Conservation (phyloP, 2,329 filamentous ascomycete species). For the Daldinia sp. region DNA sequence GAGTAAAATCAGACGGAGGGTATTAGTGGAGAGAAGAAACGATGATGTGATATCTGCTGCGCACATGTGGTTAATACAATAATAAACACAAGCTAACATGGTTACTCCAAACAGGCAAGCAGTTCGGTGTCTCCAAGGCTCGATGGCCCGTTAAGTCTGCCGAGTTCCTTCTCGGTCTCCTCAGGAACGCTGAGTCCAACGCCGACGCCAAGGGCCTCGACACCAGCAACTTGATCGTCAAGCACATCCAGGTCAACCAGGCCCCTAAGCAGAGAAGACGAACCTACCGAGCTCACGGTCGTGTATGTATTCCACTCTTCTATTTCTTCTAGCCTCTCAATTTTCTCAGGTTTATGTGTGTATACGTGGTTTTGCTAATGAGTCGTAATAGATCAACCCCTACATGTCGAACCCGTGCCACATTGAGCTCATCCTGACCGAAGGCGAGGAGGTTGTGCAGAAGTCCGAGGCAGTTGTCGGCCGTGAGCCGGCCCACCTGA, state of each 20-base stretch:
- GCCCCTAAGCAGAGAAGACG: constrained; percentile 98
- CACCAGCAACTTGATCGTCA: constrained; percentile 96
- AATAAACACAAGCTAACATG: constrained; percentile 41
- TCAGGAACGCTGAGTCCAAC: constrained; percentile 98
- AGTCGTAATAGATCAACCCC: constrained; percentile 87
- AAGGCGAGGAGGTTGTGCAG: constrained; percentile 94
- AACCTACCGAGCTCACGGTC: constrained; percentile 99
- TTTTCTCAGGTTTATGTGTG: background rate
- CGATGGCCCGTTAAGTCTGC: constrained; percentile 99
- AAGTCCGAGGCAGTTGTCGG: constrained; percentile 80
- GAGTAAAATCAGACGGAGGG: background rate
- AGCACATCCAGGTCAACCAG: constrained; percentile 99
- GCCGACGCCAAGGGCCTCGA: constrained; percentile 97
- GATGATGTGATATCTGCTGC: constrained; percentile 14
- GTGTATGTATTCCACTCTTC: constrained; percentile 72
- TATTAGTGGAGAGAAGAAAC: constrained; percentile 2
- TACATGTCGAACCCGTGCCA: constrained; percentile 99
- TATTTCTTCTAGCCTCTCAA: background rate
- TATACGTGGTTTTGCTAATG: constrained; percentile 45
- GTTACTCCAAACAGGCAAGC: constrained; percentile 78
- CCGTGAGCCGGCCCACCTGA: constrained; percentile 77
- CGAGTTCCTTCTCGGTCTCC: constrained; percentile 95
- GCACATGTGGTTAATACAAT: background rate
- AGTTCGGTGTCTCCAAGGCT: constrained; percentile 97
- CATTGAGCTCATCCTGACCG: constrained; percentile 99